A percentile compares a stretch with the other conserved stretches of the same genome.
Conservation (phyloP, 176 grass and related monocot species). For the Bonia amplexicaulis region DNA sequence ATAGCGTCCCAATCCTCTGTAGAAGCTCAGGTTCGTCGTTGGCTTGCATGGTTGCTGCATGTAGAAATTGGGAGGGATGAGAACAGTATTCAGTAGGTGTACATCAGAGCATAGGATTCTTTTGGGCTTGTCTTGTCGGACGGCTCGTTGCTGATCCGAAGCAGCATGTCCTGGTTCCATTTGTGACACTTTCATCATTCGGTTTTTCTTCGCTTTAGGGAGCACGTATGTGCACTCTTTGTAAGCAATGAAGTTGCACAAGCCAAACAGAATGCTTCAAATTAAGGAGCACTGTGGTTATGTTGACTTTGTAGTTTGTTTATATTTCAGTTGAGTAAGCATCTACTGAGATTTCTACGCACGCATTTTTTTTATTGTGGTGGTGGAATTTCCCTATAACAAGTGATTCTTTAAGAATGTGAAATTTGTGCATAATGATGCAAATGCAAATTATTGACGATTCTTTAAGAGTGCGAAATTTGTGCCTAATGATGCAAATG, state of each 20-base stretch:
- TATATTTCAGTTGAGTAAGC: background rate
- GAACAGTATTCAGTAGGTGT: background rate
- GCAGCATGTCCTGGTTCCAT: background rate
- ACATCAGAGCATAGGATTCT: background rate
- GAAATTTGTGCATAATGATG: background rate
- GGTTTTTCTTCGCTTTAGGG: background rate
- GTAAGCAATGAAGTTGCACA: conserved; percentile 1
- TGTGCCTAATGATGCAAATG: background rate
- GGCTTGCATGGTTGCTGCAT: background rate
- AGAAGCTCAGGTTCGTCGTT: background rate
- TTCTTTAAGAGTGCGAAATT: background rate
- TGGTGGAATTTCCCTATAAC: background rate
- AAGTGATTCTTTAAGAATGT: background rate
- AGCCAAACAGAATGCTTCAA: background rate
- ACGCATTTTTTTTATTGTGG: background rate
- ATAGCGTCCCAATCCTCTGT: no score
- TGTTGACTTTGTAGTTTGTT: background rate
- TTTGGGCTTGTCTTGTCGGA: background rate
- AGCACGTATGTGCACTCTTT: background rate
- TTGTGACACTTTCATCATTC: background rate
- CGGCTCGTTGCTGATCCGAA: background rate
- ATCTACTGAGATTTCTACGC: background rate
- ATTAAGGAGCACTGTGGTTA: background rate
- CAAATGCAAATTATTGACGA: background rate
- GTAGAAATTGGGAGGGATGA: background rate